Conservation (phyloP, 1,139 yeast species). For the Geotrichum australiense region DNA sequence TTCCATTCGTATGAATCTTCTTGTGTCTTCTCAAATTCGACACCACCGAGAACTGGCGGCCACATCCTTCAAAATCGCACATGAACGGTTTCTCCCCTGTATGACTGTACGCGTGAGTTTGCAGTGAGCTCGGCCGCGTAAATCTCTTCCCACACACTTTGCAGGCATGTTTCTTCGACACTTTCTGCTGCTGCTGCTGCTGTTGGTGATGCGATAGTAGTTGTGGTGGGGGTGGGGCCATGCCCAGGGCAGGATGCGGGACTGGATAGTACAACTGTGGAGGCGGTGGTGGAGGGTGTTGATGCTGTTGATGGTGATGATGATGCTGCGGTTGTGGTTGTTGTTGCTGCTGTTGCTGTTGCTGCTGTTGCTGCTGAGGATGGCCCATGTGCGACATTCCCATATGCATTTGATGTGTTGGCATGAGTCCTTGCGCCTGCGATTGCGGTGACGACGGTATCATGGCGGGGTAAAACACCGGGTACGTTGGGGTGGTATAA, state of each 20-base stretch:
- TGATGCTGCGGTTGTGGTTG: conserved; percentile 1
- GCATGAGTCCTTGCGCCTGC: no score
- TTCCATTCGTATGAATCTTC: conserved; percentile 61
- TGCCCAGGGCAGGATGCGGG: background rate
- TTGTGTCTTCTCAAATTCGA: conserved; percentile 77
- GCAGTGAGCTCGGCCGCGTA: conserved; percentile 72
- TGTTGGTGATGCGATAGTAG: background rate
- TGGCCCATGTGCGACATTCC: background rate
- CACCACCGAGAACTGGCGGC: conserved; percentile 63
- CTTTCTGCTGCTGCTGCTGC: background rate
- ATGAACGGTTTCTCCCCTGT: conserved; percentile 78
- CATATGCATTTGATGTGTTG: no score
- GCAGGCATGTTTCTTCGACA: conserved; percentile 41
- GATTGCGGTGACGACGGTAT: no score
- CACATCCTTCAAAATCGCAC: conserved; percentile 64
- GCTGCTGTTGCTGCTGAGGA: background rate
- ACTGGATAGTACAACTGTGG: background rate
- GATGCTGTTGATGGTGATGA: conserved; percentile 1
- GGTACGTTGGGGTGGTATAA: background rate
- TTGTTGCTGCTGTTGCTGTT: background rate
- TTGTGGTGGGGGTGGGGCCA: background rate
- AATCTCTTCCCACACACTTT: conserved; percentile 65
- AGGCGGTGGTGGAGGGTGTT: background rate
- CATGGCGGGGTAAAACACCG: background rate
- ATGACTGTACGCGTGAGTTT: conserved; percentile 75